Evolutionary conservation across 1,284 basidiomycete genomes (phyloP), one percentile per base, ranked within the genome.

Genomic region (Porogramme epimiltina): DNA sequence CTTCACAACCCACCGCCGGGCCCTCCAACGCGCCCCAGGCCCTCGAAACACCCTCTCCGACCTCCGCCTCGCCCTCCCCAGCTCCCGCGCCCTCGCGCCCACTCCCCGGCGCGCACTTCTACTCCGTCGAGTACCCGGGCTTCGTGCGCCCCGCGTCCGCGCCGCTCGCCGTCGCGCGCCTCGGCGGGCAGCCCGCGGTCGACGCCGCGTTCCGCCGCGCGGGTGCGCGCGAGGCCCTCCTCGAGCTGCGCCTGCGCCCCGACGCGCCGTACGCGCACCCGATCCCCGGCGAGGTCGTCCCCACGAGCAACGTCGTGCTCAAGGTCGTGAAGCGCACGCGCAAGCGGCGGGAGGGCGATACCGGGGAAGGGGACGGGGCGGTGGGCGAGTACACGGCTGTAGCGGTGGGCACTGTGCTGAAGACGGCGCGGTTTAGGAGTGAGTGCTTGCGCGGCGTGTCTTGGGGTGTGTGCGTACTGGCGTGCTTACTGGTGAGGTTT

Each of bases 401-500:
- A 57, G 79, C 89, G 0, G 68, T 93, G 0, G 96, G 95, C 0
- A 71, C 87, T 15, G 79, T 91, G 19, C 76, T 84, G 1, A 92
- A 90, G 71, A 93, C 93, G 1, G 87, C 89, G 34, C 80, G 96
- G 38, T 98, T 98, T 73, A 81, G 95, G 70, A 87, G 94, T 95
- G 62, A 71, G 87, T 72, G 41, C 25, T 13, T 11, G 50, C 20
- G 26, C 15, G 18, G 15, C 20, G 23, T 22, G 41, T 56, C 19
- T 36, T 24, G 28, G 15, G 20, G 24, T 4, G 2, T n/a, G n/a
- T n/a, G 36, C 42, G 42, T 23, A 41, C 31, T 43, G 36, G 39
- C 34, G 26, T 28, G 11, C 23, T 31, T 50, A 15, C 34, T 10
- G 6, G n/a, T 20, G 34, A 6, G 24, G 44, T 36, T 10, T 40